These are phyloP conservation scores for Termitomyces sp. DNA, from an alignment of 768 basidiomycete genomes.

Conservation along the genomic window DNA sequence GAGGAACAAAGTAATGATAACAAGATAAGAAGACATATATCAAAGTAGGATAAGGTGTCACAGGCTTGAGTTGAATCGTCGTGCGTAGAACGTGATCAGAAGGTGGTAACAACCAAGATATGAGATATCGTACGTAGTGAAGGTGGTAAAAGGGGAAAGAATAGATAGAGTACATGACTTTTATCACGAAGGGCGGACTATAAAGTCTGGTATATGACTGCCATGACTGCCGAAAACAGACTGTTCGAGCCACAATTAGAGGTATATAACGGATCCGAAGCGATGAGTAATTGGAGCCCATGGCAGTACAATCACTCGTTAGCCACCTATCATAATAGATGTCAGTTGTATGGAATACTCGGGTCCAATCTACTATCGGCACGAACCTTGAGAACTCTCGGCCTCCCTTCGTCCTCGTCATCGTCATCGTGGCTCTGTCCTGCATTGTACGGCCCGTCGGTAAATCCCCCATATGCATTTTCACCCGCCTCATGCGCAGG, in stretches of 20 bases:
- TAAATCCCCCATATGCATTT: conserved; percentile 31
- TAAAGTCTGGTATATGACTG: not conserved
- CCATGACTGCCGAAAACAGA: not conserved
- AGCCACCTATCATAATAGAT: not conserved
- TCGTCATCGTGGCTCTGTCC: not conserved
- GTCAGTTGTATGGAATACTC: not conserved
- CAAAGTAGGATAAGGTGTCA: too few species aligned
- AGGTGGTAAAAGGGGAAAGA: not conserved
- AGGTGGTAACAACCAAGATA: too few species aligned
- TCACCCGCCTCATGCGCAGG: conserved; percentile 12
- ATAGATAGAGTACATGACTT: not conserved
- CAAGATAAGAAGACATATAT: too few species aligned
- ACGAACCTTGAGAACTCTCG: conserved; percentile 2
- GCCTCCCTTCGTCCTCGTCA: not conserved
- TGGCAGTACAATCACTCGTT: not conserved
- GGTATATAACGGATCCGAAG: not conserved
- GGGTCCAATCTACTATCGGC: too few species aligned
- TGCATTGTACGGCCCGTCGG: not conserved
- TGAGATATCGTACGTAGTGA: too few species aligned
- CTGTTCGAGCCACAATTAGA: not conserved
- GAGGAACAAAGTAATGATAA: too few species aligned
- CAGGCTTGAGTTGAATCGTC: too few species aligned
- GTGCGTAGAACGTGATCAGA: too few species aligned
- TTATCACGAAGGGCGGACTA: not conserved
- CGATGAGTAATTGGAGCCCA: not conserved